A percentile compares a stretch with the other conserved stretches of the same genome.
phyloP scores from a whole-genome alignment of 228 moss, liverwort and hornwort species.

The Sphagnum fallax region DNA sequence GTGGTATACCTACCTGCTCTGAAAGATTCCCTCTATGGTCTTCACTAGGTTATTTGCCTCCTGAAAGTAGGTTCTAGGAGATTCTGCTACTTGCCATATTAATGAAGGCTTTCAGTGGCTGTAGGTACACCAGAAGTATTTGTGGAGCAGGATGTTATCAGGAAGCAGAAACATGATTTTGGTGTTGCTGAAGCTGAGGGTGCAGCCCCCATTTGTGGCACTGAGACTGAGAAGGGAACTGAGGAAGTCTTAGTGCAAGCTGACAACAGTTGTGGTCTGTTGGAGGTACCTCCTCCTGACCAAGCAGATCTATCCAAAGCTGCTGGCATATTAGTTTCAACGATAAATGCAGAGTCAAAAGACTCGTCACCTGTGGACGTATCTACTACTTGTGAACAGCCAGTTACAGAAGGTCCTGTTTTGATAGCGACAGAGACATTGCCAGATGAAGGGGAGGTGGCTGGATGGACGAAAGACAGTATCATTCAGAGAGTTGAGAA shows the following conservation, averaged over 20 bases:
- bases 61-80: too few relatives aligned
- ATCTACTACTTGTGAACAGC: constrained; percentile 21
- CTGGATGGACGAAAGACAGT: constrained; percentile 71
- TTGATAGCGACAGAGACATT: constrained; percentile 25
- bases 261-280: too few relatives aligned
- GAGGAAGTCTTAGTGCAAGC: too few relatives aligned
- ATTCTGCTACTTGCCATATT: too few relatives aligned
- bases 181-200: constrained; percentile 25
- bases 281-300: neutral
- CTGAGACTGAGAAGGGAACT: too few relatives aligned
- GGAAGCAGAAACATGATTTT: constrained; percentile 15
- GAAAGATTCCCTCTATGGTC: too few relatives aligned
- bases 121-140: constrained; percentile 29
- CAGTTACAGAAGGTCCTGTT: constrained; percentile 16
- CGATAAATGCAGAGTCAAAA: constrained; percentile 18
- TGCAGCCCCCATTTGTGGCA: neutral
- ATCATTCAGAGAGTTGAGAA: constrained; percentile 69
- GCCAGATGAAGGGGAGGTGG: constrained; percentile 23
- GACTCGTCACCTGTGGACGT: constrained; percentile 25
- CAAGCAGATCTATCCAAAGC: constrained; percentile 27
- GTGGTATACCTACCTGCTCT: too few relatives aligned
- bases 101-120: neutral
- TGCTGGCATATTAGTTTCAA: constrained; percentile 21
- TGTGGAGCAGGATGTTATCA: constrained; percentile 19
- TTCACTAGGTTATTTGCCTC: too few relatives aligned